Conservation (phyloP, 345 rosid genomes). For the Geranium brycei region DNA sequence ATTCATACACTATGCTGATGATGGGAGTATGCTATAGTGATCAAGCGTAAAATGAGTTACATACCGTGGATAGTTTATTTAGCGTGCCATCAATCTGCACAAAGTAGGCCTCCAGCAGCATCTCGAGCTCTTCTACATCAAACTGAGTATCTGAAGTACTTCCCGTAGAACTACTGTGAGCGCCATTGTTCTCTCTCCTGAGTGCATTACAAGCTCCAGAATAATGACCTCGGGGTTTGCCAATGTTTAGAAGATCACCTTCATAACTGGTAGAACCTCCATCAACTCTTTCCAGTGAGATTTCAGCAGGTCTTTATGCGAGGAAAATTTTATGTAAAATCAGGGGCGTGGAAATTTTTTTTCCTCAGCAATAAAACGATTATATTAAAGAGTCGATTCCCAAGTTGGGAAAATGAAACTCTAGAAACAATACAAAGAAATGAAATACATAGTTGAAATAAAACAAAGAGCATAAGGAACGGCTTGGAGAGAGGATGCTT, state of each 20-base stretch:
- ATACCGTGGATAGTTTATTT: constrained; percentile 86
- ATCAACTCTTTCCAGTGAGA: constrained; percentile 22
- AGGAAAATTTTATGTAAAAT: no score
- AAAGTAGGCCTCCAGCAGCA: constrained; percentile 95
- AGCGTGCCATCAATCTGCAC: constrained; percentile 86
- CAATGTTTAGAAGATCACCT: constrained; percentile 28
- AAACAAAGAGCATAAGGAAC: no score
- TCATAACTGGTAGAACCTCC: constrained; percentile 22
- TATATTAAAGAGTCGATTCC: no score
- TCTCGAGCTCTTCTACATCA: constrained; percentile 85
- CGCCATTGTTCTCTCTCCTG: constrained; percentile 49
- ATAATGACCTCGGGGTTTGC: constrained; percentile 32
- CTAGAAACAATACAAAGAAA: no score
- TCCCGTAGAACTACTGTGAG: constrained; percentile 43
- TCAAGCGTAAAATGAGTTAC: constrained; percentile 2
- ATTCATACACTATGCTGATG: no score
- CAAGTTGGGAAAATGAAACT: no score
- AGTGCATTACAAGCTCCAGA: constrained; percentile 31
- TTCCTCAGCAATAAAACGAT: no score
- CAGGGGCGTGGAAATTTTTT: no score
- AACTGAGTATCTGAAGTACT: constrained; percentile 51
- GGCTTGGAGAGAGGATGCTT: no score
- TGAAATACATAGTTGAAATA: no score
- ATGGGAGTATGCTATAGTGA: no score
- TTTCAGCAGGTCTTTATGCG: constrained; percentile 13